These are phyloP conservation scores for Bjerkandera adusta DNA, from an alignment of 1,284 basidiomycete genomes.

Conservation along the genomic window DNA sequence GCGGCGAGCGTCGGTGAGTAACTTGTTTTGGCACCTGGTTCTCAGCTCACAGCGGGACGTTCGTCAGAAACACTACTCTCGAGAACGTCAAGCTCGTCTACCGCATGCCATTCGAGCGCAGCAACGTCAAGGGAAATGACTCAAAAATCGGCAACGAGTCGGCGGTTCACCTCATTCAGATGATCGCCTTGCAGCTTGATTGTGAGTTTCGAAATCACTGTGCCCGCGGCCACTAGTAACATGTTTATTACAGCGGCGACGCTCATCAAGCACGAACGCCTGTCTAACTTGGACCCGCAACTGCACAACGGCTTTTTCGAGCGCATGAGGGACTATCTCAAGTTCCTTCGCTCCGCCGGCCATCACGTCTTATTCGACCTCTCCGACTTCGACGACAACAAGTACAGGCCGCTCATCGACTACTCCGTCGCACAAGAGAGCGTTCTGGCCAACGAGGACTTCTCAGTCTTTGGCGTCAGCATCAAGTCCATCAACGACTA, in stretches of 20 bases:
- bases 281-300: too few species aligned
- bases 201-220: background rate
- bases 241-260: background rate
- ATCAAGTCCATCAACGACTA: slow-evolving; percentile 31
- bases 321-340: slow-evolving; percentile 21
- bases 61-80: slow-evolving; percentile 9
- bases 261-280: too few species aligned
- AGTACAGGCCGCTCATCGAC: slow-evolving; percentile 22
- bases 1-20: slow-evolving; percentile 1
- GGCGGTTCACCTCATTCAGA: background rate
- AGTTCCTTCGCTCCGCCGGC: slow-evolving; percentile 27
- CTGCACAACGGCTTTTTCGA: too few species aligned
- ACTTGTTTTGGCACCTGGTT: background rate
- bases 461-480: slow-evolving; percentile 21
- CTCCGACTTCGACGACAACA: slow-evolving; percentile 29
- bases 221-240: background rate
- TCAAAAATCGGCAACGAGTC: background rate
- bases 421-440: slow-evolving; percentile 18
- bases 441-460: background rate
- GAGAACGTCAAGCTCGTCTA: slow-evolving; percentile 17
- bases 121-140: background rate
- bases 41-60: background rate
- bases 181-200: background rate
- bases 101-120: slow-evolving; percentile 21
- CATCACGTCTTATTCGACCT: slow-evolving; percentile 31